Percentiles rank a stretch among this genome's conserved stretches.
Evolutionary conservation across 2,329 filamentous ascomycete genomes (phyloP).

Genomic region (Colletotrichum destructivum): DNA sequence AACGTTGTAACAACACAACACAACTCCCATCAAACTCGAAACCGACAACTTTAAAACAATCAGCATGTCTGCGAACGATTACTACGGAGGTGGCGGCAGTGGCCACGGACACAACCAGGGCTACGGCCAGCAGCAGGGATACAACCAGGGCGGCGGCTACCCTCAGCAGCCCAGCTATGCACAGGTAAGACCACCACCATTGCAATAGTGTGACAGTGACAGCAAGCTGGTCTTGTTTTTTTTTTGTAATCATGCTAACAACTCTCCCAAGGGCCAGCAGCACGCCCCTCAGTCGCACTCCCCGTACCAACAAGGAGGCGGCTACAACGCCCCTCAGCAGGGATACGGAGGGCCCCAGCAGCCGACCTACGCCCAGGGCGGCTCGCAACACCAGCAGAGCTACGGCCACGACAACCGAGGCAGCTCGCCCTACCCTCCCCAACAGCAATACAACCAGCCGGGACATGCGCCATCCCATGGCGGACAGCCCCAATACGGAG

Average conservation of each 20-base stretch:
- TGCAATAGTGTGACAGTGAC: neutral
- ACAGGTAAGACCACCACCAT: slow-evolving; percentile 45
- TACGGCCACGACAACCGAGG: slow-evolving; percentile 52
- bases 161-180: slow-evolving; percentile 46
- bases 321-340: slow-evolving; percentile 36
- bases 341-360: slow-evolving; percentile 41
- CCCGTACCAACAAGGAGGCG: slow-evolving; percentile 38
- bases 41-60: neutral
- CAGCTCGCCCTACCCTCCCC: slow-evolving; percentile 42
- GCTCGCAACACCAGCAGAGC: slow-evolving; percentile 48
- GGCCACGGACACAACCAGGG: slow-evolving; percentile 43
- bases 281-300: neutral
- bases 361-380: slow-evolving; percentile 29
- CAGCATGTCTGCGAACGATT: slow-evolving; percentile 56
- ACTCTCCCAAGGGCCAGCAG: slow-evolving; percentile 27
- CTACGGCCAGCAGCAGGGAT: slow-evolving; percentile 33
- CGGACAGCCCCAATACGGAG: slow-evolving; percentile 33
- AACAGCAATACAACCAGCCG: slow-evolving; percentile 44
- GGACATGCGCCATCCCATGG: slow-evolving; percentile 35
- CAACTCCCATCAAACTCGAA: too few species aligned
- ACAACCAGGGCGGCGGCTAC: slow-evolving; percentile 45
- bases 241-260: slow-evolving; percentile 1
- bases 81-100: slow-evolving; percentile 52
- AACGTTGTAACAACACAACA: neutral
- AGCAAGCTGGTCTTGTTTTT: neutral